A percentile compares a stretch with the other conserved stretches of the same genome.
These are phyloP conservation scores for Ceratocystis colombiana DNA, from an alignment of 2,329 filamentous ascomycete species.

Conservation along the genomic window DNA sequence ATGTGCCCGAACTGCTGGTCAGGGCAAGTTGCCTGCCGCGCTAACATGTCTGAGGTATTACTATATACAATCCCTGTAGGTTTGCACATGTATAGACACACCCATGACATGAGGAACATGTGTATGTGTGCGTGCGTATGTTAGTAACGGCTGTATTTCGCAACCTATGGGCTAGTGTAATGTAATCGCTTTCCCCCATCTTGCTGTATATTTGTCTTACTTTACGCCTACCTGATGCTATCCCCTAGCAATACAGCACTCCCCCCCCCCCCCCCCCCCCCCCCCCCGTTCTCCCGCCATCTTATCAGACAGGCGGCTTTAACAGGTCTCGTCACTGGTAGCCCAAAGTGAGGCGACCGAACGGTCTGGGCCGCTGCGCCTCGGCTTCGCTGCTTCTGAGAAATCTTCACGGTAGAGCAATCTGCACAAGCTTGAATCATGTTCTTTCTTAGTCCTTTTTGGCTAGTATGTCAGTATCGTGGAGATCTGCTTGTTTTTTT, in stretches of 20 bases:
- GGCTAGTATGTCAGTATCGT: background rate
- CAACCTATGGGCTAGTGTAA: too few relatives aligned
- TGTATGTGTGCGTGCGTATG: background rate
- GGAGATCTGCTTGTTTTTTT: background rate
- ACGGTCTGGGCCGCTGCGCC: conserved; percentile 18
- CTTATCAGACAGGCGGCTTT: background rate
- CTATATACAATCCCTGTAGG: too few relatives aligned
- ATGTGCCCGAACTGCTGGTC: too few relatives aligned
- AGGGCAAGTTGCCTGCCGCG: too few relatives aligned
- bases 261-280: background rate
- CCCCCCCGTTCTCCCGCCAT: too few relatives aligned
- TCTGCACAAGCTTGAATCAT: conserved; percentile 26
- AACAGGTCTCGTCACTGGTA: background rate
- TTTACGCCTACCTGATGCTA: background rate
- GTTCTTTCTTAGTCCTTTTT: conserved; percentile 29
- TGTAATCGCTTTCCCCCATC: too few relatives aligned
- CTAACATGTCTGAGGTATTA: too few relatives aligned
- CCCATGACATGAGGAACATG: background rate
- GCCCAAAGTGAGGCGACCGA: conserved; percentile 26
- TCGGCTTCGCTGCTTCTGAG: background rate
- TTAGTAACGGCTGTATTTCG: background rate
- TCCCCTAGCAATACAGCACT: background rate
- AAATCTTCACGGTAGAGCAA: conserved; percentile 15
- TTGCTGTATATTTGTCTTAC: background rate
- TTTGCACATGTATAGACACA: background rate